Evolutionary conservation across 768 basidiomycete species (phyloP).

Genomic region (Termitomyces sp.): DNA sequence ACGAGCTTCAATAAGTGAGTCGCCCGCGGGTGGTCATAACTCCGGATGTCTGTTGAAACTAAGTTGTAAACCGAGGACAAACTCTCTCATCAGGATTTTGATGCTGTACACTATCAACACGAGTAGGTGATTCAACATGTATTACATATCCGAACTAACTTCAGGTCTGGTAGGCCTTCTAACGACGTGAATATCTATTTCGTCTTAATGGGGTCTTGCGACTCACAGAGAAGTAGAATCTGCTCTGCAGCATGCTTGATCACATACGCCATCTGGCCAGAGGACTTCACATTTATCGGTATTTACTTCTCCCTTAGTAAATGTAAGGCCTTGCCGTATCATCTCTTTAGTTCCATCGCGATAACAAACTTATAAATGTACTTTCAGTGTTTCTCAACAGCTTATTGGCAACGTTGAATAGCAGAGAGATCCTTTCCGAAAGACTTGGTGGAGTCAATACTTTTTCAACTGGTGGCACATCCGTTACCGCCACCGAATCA

Average conservation of each 20-base stretch:
- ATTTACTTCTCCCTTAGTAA: constrained; percentile 46
- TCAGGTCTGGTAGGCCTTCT: constrained; percentile 21
- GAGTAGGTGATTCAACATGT: constrained; percentile 26
- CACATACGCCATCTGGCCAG: constrained; percentile 43
- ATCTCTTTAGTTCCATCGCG: neutral
- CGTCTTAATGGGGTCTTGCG: neutral
- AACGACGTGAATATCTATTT: constrained; percentile 22
- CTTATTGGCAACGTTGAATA: constrained; percentile 28
- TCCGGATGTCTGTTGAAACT: neutral
- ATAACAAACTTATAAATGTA: neutral
- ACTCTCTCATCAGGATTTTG: constrained; percentile 39
- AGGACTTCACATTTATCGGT: constrained; percentile 41
- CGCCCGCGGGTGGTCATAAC: neutral
- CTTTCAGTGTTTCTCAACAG: constrained; percentile 28
- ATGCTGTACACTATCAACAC: constrained; percentile 48
- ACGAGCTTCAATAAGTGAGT: constrained; percentile 26
- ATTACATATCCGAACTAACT: neutral
- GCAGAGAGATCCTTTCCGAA: constrained; percentile 19
- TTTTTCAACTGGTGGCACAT: constrained; percentile 9
- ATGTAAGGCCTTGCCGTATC: constrained; percentile 19
- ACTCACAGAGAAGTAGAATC: constrained; percentile 10
- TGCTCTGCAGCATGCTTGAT: constrained; percentile 28
- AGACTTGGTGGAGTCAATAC: constrained; percentile 16
- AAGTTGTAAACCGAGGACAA: constrained; percentile 29
- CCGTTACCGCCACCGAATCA: neutral